These are phyloP conservation scores for Schrenkiella parvula DNA, from an alignment of 345 rosid genomes.

Conservation along the genomic window DNA sequence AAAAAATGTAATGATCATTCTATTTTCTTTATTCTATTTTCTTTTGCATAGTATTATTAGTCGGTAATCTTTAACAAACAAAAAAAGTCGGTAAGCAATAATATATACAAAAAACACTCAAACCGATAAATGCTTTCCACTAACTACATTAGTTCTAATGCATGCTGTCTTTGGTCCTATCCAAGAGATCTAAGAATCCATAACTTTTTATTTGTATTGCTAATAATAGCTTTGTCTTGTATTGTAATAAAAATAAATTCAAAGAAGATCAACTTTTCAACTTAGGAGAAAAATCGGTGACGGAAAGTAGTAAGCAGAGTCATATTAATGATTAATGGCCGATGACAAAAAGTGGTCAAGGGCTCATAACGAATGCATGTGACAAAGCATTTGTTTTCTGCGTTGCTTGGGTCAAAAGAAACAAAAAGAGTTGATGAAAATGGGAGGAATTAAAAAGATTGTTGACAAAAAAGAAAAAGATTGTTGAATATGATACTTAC, in stretches of 20 bases:
- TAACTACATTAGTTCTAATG: not conserved
- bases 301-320: not conserved
- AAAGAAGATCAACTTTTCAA: constrained; percentile 5
- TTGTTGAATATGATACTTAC: too few relatives aligned
- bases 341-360: not conserved
- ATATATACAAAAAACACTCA: not conserved
- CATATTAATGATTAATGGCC: not conserved
- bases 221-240: not conserved
- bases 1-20: not conserved
- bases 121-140: not conserved
- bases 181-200: not conserved
- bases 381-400: not conserved
- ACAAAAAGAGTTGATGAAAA: not conserved
- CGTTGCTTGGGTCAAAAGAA: not conserved
- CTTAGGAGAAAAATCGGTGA: not conserved
- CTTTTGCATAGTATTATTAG: not conserved
- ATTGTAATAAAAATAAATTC: not conserved
- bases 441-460: not conserved
- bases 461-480: not conserved
- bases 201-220: too few relatives aligned
- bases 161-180: too few relatives aligned
- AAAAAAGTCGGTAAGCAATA: not conserved
- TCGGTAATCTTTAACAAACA: not conserved
- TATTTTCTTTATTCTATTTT: too few relatives aligned
- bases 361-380: not conserved